Base-by-base conservation (phyloP, 805 yeast species). In the Schizosaccharomyces osmophilus region DNA sequence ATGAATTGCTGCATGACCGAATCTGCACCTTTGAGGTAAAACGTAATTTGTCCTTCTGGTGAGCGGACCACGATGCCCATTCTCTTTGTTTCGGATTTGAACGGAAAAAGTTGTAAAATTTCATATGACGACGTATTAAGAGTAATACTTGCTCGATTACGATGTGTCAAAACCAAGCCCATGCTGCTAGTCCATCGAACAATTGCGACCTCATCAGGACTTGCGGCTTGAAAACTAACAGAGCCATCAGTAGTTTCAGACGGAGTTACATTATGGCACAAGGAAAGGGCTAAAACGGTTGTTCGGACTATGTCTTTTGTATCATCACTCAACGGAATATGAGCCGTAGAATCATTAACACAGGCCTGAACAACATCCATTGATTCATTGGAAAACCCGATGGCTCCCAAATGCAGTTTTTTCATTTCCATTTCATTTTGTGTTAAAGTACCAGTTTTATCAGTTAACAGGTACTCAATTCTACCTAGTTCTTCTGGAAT, bases 181-280 rank as follows among this genome's bases (percentile, higher is more conserved):
- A 89, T 90, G 1, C 75, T 70, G 65, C 87, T 94, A 0, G 96
- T 86, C 73, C 87, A 93, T 68, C 84, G 84, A 22, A 93, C 97
- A 64, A 93, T 93, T 36, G 99, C 98, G 66, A 93, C 82, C 70
- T 93, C 99, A 74, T 93, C 99, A 0, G 99, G 99, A 0, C 97
- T 89, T 0, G 97, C 97, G 0, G 98, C 98, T 72, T 93, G 99
- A 70, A 89, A 93, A 1, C 87, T 79, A 17, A 82, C 70, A 63
- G 76, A 82, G 32, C 85, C 87, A 65, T 83, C 86, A 22, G n/a
- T 22, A 62, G 84, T 93, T 65, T 82, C 79, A 0, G 95, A 82
- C 0, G 99, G 99, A 0, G 98, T 94, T 36, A 93, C 99, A 66
- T 88, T 88, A 71, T 93, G 99, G 71, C 99, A 93, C n/a, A 90